These are phyloP conservation scores for Candida ortonii DNA, from an alignment of 805 yeast genomes.

Conservation along the genomic window DNA sequence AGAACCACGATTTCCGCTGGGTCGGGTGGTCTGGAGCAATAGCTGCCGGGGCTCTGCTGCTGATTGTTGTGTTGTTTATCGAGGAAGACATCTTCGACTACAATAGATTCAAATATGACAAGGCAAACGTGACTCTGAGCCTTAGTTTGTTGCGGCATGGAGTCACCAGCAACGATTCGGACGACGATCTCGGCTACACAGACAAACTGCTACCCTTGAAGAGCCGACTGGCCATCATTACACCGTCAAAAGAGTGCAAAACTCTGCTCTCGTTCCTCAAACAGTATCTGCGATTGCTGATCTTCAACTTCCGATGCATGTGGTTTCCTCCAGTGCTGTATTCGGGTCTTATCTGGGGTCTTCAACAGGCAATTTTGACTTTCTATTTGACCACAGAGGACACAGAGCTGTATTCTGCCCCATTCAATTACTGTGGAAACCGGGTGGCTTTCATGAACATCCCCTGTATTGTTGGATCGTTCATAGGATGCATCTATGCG, in stretches of 20 bases:
- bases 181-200: constrained; percentile 25
- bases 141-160: constrained; percentile 29
- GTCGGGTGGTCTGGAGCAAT: constrained; percentile 70
- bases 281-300: constrained; percentile 39
- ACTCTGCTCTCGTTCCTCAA: constrained; percentile 17
- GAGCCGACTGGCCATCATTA: constrained; percentile 18
- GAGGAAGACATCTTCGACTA: constrained; percentile 75
- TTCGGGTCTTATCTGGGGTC: constrained; percentile 73
- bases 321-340: constrained; percentile 58
- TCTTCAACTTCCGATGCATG: constrained; percentile 27
- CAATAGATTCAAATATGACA: constrained; percentile 31
- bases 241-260: constrained; percentile 6
- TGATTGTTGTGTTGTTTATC: constrained; percentile 54
- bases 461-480: constrained; percentile 65
- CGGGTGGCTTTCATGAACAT: constrained; percentile 76
- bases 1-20: constrained; percentile 62
- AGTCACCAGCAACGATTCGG: constrained; percentile 21
- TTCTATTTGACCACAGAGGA: constrained; percentile 75
- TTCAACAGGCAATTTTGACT: constrained; percentile 70
- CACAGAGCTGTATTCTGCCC: constrained; percentile 55
- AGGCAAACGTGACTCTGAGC: constrained; percentile 21
- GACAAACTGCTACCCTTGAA: constrained; percentile 18
- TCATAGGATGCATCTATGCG: constrained; percentile 63
- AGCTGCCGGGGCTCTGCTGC: constrained; percentile 52
- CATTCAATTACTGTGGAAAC: constrained; percentile 60